Conservation (phyloP, 495 filamentous ascomycete genomes). For the Monascus purpureus region DNA sequence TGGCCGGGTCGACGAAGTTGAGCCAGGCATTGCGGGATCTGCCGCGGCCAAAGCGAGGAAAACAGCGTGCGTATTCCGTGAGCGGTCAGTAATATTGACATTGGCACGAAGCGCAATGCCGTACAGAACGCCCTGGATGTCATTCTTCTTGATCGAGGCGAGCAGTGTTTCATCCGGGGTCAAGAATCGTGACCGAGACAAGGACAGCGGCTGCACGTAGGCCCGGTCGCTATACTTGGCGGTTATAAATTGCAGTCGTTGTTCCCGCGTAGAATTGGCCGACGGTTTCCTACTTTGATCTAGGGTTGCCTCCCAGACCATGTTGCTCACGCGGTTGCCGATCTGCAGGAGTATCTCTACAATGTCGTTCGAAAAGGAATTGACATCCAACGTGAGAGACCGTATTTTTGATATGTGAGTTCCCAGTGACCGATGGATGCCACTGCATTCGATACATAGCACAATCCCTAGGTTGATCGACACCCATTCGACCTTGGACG, state of each 20-base stretch:
- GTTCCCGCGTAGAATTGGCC: slow-evolving; percentile 68
- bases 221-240: slow-evolving; percentile 81
- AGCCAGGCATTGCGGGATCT: slow-evolving; percentile 64
- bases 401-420: slow-evolving; percentile 97
- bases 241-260: slow-evolving; percentile 83
- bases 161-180: slow-evolving; percentile 81
- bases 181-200: slow-evolving; percentile 59
- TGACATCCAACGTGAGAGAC: slow-evolving; percentile 88
- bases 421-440: slow-evolving; percentile 90
- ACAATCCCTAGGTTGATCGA: slow-evolving; percentile 96
- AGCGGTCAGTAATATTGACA: slow-evolving; percentile 76
- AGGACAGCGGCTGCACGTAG: slow-evolving; percentile 64
- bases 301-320: slow-evolving; percentile 86
- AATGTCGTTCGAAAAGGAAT: slow-evolving; percentile 89
- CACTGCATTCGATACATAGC: slow-evolving; percentile 95
- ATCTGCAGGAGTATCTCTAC: slow-evolving; percentile 87
- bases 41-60: slow-evolving; percentile 91
- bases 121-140: slow-evolving; percentile 82
- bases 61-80: slow-evolving; percentile 71
- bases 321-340: slow-evolving; percentile 89
- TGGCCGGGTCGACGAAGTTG: slow-evolving; percentile 23
- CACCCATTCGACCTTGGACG: slow-evolving; percentile 91
- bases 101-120: slow-evolving; percentile 79
- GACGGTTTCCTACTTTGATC: slow-evolving; percentile 57
- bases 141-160: slow-evolving; percentile 88